Base-by-base conservation (phyloP, 2,329 filamentous ascomycete genomes). In the Microsporum canis region DNA sequence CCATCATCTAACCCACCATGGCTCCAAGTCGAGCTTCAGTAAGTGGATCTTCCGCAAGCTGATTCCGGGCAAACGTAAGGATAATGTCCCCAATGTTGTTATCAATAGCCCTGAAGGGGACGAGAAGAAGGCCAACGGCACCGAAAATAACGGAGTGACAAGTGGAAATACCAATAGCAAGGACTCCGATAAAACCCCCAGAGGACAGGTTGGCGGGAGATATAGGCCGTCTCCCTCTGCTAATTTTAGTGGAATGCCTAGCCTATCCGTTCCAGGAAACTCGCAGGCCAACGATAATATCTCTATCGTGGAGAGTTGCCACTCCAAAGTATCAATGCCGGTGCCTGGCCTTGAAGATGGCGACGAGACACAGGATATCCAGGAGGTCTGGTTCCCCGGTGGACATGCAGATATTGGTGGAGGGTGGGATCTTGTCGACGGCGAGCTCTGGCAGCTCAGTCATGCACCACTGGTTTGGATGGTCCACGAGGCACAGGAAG, bases 311-410 rank as follows among this genome's bases (percentile, higher is more conserved):
- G 58, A 57, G 38, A 61, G 56, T 29, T 57, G 49, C 5, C 45
- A 45, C n/a, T 58, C 55, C 2, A 34, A 58, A 14, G 5, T 39
- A n/a, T 58, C 62, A 2, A n/a, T 59, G 10, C 47, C 33, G 7
- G 36, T 43, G 12, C 58, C 51, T 14, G 49, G 47, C 5, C n/a
- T 45, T 17, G 58, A 60, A n/a, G 39, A 31, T 1, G 57, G 65
- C 5, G 63, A 71, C n/a, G 60, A 67, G 1, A 61, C 69, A 1
- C 76, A 79, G 36, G 76, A 79, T 62, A 72, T 80, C 61, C 75
- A 77, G 57, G 80, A 83, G 62, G 78, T 82, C 36, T 83, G 80
- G 79, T 83, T 83, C 63, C 76, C 80, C 0, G 81, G 81, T 0
- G 77, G 77, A 55, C 81, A 83, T 61, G 77, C 77, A 5, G 80